Evolutionary conservation across 352 stramenopile genomes (phyloP).

Genomic region (Phytophthora niederhauseri): DNA sequence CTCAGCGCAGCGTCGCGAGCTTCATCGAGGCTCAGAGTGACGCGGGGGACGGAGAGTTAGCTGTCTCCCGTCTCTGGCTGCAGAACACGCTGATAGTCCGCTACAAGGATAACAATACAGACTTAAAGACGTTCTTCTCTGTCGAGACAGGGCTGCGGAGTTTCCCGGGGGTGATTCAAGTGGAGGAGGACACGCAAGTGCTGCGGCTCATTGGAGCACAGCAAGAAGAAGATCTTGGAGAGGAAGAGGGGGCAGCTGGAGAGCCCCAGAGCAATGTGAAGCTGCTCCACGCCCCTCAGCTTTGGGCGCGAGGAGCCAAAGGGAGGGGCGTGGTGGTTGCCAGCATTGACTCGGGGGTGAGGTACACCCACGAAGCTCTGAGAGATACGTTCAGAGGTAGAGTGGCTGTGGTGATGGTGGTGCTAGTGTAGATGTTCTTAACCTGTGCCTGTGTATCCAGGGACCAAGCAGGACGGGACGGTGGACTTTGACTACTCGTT

Average conservation of each 20-base stretch:
- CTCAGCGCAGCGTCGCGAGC: conserved; percentile 28
- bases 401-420: neutral
- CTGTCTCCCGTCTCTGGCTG: conserved; percentile 54
- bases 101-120: neutral
- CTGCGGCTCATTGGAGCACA: conserved; percentile 28
- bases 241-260: conserved; percentile 12
- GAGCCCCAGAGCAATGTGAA: conserved; percentile 51
- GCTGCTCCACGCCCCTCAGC: conserved; percentile 51
- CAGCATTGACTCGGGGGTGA: conserved; percentile 76
- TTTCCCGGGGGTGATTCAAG: conserved; percentile 48
- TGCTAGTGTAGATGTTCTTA: too few relatives aligned
- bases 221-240: neutral
- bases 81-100: conserved; percentile 52
- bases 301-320: conserved; percentile 46
- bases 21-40: conserved; percentile 33
- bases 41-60: neutral
- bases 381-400: conserved; percentile 52
- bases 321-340: conserved; percentile 59
- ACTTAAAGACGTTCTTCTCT: neutral
- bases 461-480: conserved; percentile 30
- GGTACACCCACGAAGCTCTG: conserved; percentile 69
- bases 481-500: conserved; percentile 75
- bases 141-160: conserved; percentile 17
- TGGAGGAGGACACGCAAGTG: conserved; percentile 46
- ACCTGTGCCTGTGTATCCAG: too few relatives aligned